Percentiles rank a stretch among this genome's conserved stretches.
Conservation (phyloP, 306 rosid species). For the Ochetophila trinervis region DNA sequence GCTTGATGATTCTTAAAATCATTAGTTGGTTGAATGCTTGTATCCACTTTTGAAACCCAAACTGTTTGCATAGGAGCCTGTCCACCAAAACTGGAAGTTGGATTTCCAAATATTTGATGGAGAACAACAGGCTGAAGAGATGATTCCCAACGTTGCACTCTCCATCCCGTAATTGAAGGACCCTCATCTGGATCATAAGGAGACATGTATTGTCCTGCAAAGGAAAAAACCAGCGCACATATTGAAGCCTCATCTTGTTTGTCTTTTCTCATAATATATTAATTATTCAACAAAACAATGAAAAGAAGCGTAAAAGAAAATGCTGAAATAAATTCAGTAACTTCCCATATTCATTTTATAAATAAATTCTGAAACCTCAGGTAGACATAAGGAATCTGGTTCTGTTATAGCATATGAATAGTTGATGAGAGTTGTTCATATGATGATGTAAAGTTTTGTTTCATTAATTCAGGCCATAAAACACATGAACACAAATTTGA, state of each 20-base stretch:
- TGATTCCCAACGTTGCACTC: constrained; percentile 99
- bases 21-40: constrained; percentile 80
- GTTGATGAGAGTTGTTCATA: too few species aligned
- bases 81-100: constrained; percentile 91
- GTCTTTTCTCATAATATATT: background rate
- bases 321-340: too few species aligned
- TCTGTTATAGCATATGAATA: too few species aligned
- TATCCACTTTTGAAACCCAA: constrained; percentile 93
- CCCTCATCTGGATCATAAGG: constrained; percentile 99
- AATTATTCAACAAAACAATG: too few species aligned
- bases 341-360: too few species aligned
- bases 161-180: constrained; percentile 97
- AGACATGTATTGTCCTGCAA: constrained; percentile 98
- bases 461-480: too few species aligned
- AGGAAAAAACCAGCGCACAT: constrained; percentile 18
- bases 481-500: too few species aligned
- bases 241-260: background rate
- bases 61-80: constrained; percentile 98
- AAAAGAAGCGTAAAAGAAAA: too few species aligned
- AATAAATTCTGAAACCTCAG: too few species aligned
- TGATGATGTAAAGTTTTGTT: too few species aligned
- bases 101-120: constrained; percentile 95
- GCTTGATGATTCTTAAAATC: constrained; percentile 79
- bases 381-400: too few species aligned
- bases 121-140: constrained; percentile 90